A percentile compares a stretch with the other conserved stretches of the same genome.
Evolutionary conservation across 441 rosid species (phyloP).

Genomic region (Aleurites moluccanus): DNA sequence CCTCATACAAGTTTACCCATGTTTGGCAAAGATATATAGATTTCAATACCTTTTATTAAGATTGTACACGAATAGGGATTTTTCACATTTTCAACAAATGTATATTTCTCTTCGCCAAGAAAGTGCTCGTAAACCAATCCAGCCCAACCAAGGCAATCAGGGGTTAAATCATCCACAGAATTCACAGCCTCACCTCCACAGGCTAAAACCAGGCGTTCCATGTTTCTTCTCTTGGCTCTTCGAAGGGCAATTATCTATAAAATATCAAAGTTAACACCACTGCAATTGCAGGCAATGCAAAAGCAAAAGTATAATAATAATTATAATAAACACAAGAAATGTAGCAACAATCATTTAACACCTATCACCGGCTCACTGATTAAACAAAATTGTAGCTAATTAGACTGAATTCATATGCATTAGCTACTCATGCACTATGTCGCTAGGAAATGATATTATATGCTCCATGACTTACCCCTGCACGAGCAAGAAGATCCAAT

Average conservation of each 20-base stretch:
- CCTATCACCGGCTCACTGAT: background rate
- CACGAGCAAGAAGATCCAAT: slow-evolving; percentile 86
- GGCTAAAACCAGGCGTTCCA: slow-evolving; percentile 94
- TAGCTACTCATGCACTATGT: background rate
- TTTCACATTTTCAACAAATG: slow-evolving; percentile 92
- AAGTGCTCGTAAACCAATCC: slow-evolving; percentile 91
- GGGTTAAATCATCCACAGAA: slow-evolving; percentile 83
- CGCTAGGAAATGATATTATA: background rate
- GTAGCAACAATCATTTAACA: background rate
- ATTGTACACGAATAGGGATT: slow-evolving; percentile 88
- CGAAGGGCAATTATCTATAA: slow-evolving; percentile 88
- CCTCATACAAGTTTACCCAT: background rate
- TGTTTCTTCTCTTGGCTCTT: slow-evolving; percentile 97
- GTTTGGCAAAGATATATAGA: no score
- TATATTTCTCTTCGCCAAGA: slow-evolving; percentile 94
- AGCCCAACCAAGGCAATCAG: slow-evolving; percentile 95
- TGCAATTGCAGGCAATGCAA: background rate
- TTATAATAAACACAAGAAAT: background rate
- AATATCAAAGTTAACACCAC: slow-evolving; percentile 11
- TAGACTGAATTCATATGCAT: background rate
- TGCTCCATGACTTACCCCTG: slow-evolving; percentile 66
- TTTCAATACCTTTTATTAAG: slow-evolving; percentile 93
- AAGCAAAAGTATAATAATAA: no score
- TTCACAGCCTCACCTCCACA: slow-evolving; percentile 98
- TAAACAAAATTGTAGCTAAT: background rate